Evolutionary conservation across 768 basidiomycete genomes (phyloP), one percentile per base, ranked within the genome.

Genomic region (Phaffia australis): DNA sequence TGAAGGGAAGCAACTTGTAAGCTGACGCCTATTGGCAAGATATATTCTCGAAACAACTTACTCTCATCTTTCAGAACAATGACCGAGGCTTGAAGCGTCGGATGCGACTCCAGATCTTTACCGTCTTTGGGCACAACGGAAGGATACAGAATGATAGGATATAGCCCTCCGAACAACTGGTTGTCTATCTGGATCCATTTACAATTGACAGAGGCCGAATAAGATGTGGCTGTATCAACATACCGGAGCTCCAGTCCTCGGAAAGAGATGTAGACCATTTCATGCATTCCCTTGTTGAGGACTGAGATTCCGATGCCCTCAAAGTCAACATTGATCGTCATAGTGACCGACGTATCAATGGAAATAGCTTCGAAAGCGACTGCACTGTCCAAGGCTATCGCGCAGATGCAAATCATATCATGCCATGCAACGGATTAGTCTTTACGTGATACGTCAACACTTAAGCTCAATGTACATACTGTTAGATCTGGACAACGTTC

Each of bases 111-210:
- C 25, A 88, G 83, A 60, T 84, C 85, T 72, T 84, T 87, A 54
- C 64, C 70, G 64, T 77, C 75, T 49, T 75, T 75, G 8, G 86
- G 81, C 42, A 97, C 82, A 0, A 91, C 88, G 8, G 90, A 91
- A 0, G 95, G 94, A 74, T 98, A 94, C 54, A 98, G 79, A 64
- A 98, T 84, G 64, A 98, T 92, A 1, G 95, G 92, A 79, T 86
- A 99, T 16, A 93, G 74, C 21, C 91, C 93, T 66, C 98, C 95
- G 68, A 98, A 94, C 16, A 99, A 82, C 74, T 99, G 95, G 74
- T 98, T 99, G 78, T 99, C 95, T 67, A 98, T 82, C 75, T 98
- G 93, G 15, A 99, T 80, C 71, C 81, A 85, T n/a, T 87, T 89
- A 73, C 87, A 87, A 9, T 86, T 83, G 47, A 98, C 49, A 57